Percentiles rank a stretch among this genome's conserved stretches.
Evolutionary conservation across 768 basidiomycete genomes (phyloP).

Genomic region (Hemileccinum impolitum): DNA sequence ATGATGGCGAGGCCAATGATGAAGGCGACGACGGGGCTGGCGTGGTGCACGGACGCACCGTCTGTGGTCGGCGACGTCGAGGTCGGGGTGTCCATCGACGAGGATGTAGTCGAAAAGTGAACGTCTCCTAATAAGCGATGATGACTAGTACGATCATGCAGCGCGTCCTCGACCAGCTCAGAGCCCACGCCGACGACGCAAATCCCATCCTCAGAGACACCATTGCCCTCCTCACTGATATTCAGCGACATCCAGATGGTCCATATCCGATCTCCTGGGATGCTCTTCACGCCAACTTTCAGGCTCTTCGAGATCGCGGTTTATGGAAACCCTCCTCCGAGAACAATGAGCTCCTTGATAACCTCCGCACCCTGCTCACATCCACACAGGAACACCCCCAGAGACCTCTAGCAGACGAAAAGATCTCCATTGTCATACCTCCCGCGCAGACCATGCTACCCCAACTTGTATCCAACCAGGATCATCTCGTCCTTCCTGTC

Average conservation of each 20-base stretch:
- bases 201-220: constrained; percentile 20
- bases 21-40: constrained; percentile 66
- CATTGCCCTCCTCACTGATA: constrained; percentile 14
- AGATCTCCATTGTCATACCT: constrained; percentile 16
- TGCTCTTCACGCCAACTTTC: constrained; percentile 17
- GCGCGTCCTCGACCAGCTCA: constrained; percentile 27
- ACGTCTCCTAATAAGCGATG: constrained; percentile 19
- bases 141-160: constrained; percentile 21
- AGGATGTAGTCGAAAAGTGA: neutral
- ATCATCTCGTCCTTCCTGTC: constrained; percentile 39
- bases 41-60: constrained; percentile 34
- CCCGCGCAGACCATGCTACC: constrained; percentile 9
- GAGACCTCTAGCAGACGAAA: constrained; percentile 1
- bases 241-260: constrained; percentile 22
- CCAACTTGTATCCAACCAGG: constrained; percentile 21
- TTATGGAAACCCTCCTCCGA: constrained; percentile 26
- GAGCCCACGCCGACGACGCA: constrained; percentile 7
- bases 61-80: constrained; percentile 17
- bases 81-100: constrained; percentile 24
- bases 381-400: neutral
- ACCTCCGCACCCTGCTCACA: constrained; percentile 18
- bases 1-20: constrained; percentile 87
- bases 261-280: constrained; percentile 24
- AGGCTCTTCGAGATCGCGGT: constrained; percentile 20
- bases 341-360: constrained; percentile 27